Evolutionary conservation across 2,329 filamentous ascomycete species (phyloP), one percentile per base, ranked within the genome.

Genomic region (Pezicula neosporulosa): DNA sequence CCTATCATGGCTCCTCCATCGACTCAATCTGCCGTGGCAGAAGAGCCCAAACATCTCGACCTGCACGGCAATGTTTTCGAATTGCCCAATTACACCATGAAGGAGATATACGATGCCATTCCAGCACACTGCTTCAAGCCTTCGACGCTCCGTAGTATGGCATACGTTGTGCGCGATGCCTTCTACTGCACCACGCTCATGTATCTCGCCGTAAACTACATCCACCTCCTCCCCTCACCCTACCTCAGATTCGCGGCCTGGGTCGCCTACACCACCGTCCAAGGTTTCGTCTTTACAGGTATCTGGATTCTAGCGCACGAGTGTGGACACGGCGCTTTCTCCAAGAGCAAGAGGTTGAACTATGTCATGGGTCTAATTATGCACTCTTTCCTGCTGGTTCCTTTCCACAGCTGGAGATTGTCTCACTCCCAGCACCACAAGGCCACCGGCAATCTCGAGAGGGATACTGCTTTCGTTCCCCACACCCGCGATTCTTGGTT

Each of bases 251-350:
- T 71, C 53, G 63, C 70, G 12, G 77, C 79, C 52, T 87, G 82
- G 82, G 68, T 70, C 21, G 68, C 70, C 44, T 88, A 89, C 66
- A 81, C 81, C 57, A 85, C 82, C 65, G 63, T 82, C 37, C 83
- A 87, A 68, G 85, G 86, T 48, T 78, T 86, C 41, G 72, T 87
- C 59, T 82, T 83, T 65, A 87, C 83, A 4, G 86, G 85, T 6
- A 73, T 89, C 63, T 89, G 86, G 86, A 85, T 87, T 59, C 73
- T 89, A 42, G 85, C 81, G 8, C 86, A 89, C 66, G 86, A 89
- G 66, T 86, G 82, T 64, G 86, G 86, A 50, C 86, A 90, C 66
- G 81, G 82, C 35, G 83, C 85, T 42, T 87, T 89, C 68, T 86
- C 82, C 12, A 68, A 72, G 19, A 75, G 79, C 65, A 71, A 72